These are phyloP conservation scores for Aspergillus panamensis DNA, from an alignment of 495 filamentous ascomycete genomes.

Conservation along the genomic window DNA sequence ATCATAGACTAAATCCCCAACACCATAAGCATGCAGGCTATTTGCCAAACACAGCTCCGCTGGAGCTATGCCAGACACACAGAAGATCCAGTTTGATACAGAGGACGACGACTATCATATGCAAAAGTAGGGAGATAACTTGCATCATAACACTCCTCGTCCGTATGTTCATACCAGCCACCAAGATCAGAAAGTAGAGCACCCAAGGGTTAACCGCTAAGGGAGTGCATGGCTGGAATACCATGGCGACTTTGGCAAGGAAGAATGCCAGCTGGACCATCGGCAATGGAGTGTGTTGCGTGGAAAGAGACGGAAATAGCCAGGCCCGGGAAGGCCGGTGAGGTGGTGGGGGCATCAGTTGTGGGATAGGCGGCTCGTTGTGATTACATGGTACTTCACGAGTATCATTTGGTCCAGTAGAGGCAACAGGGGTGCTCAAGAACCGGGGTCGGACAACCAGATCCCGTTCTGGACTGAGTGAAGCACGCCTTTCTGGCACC, in stretches of 20 bases:
- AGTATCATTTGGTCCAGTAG: constrained; percentile 15
- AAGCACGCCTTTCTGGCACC: constrained; percentile 21
- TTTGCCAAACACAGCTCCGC: background rate
- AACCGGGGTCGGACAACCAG: constrained; percentile 38
- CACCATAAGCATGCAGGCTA: background rate
- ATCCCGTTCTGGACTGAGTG: constrained; percentile 34
- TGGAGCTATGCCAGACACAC: constrained; percentile 32
- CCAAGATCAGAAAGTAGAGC: constrained; percentile 56
- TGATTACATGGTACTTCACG: constrained; percentile 28
- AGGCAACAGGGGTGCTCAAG: constrained; percentile 23
- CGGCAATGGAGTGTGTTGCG: constrained; percentile 26
- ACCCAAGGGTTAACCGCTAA: constrained; percentile 56
- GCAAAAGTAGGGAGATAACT: constrained; percentile 24
- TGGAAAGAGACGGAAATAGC: constrained; percentile 17
- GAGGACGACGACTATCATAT: constrained; percentile 33
- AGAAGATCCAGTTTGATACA: constrained; percentile 32
- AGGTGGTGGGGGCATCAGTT: constrained; percentile 56
- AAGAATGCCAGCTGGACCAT: constrained; percentile 46
- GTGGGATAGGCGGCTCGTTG: constrained; percentile 41
- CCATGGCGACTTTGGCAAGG: constrained; percentile 51
- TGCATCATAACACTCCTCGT: constrained; percentile 28
- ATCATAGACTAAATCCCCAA: no score
- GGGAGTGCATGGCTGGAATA: constrained; percentile 59
- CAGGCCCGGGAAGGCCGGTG: constrained; percentile 31
- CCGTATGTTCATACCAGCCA: constrained; percentile 54